phyloP scores from a whole-genome alignment of 1,139 yeast genomes.

The Scheffersomyces quercinus region DNA sequence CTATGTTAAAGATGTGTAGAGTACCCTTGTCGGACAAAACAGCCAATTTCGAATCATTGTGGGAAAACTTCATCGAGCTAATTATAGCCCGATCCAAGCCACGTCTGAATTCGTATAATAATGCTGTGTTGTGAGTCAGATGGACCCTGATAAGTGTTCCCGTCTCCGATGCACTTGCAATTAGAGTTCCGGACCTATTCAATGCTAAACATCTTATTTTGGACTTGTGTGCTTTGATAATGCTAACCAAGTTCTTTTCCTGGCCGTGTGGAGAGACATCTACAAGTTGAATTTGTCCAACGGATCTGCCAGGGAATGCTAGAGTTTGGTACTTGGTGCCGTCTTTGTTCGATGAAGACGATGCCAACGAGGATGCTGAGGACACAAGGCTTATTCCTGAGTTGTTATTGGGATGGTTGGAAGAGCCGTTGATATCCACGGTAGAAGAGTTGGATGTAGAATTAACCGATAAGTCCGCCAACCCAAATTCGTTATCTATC shows the following conservation, averaged over 20 bases:
- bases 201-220: conserved; percentile 66
- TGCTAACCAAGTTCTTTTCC: conserved; percentile 62
- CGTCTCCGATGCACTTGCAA: conserved; percentile 85
- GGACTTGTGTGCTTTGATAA: conserved; percentile 82
- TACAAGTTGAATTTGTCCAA: conserved; percentile 80
- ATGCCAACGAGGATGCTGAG: conserved; percentile 13
- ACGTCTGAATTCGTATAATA: conserved; percentile 79
- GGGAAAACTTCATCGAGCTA: conserved; percentile 82
- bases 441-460: conserved; percentile 10
- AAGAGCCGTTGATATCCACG: background rate
- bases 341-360: conserved; percentile 15
- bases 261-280: conserved; percentile 64
- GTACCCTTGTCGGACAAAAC: conserved; percentile 88
- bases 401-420: background rate
- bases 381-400: conserved; percentile 11
- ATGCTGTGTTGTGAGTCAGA: conserved; percentile 70
- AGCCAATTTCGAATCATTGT: conserved; percentile 72
- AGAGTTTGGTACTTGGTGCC: conserved; percentile 46
- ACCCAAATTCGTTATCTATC: conserved; percentile 62
- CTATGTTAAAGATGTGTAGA: conserved; percentile 73
- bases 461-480: conserved; percentile 60
- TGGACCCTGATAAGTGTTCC: conserved; percentile 86
- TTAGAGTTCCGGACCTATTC: conserved; percentile 70
- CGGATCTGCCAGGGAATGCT: conserved; percentile 70
- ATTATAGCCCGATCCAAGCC: conserved; percentile 84